Evolutionary conservation across 75 land plant species (phyloP), one percentile per base, ranked within the genome.

Genomic region (Chamaecyparis obtusa): DNA sequence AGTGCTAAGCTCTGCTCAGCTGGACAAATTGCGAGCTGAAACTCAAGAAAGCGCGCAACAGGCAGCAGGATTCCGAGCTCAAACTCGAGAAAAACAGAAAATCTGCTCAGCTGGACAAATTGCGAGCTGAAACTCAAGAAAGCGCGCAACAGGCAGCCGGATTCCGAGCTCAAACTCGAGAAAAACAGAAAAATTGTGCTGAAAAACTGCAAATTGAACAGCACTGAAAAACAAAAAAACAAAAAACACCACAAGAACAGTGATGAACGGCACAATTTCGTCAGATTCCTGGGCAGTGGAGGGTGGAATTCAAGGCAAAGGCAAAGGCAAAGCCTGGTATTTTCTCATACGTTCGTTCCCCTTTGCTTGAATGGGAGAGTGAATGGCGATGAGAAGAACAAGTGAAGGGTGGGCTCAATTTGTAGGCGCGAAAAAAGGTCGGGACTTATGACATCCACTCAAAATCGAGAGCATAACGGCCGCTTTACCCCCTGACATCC

Each of bases 371-470:
- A 51, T 51, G 71, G 81, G 10, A 41, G 7, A 39, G 83, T 27
- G 39, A 33, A 33, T 7, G 83, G 48, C 27, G 48, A 81, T 81
- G 83, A 43, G 83, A 81, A 7, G 27, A 41, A 41, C 0, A 27
- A 24, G 46, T 3, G 16, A 43, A 2, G 49, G 48, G 83, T 3
- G 49, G 30, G 9, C 83, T 44, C 83, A 43, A 81, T 81, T 81
- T 81, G 48, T 81, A 81, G 49, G 83, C 83, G 83, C 83, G 19
- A 44, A 81, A 81, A 81, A 39, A 27, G 43, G 2, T 14, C 30
- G 1, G 8, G 44, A 11, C 6, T 9, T 5, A 21, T 0, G 69
- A 9, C 49, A 0, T 8, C 19, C 83, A 41, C 83, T 44, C 2
- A 81, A 74, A 74, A 74, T 33, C 37, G 36, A 32, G 33, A 74